Conservation (phyloP, 2,329 filamentous ascomycete genomes). For the Aureobasidium pullulans region DNA sequence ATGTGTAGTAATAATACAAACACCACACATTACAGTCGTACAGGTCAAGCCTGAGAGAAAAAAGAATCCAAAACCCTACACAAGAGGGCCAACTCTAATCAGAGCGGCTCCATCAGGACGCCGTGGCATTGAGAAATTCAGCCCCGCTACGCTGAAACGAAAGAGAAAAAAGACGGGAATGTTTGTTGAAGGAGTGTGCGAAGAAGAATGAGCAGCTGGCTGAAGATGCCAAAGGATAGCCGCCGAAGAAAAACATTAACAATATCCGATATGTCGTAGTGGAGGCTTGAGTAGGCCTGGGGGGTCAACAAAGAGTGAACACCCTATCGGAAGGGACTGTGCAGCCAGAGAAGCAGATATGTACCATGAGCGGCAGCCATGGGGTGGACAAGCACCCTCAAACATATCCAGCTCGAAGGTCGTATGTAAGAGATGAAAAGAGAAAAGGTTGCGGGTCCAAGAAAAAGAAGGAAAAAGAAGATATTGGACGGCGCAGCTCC, state of each 20-base stretch:
- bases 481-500: background rate
- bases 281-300: background rate
- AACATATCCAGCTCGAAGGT: slow-evolving; percentile 7
- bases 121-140: slow-evolving; percentile 6
- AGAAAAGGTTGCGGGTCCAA: background rate
- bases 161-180: slow-evolving; percentile 1
- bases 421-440: background rate
- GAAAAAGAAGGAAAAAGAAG: slow-evolving; percentile 3
- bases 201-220: background rate
- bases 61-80: slow-evolving; percentile 1
- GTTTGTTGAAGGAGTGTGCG: slow-evolving; percentile 2
- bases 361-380: slow-evolving; percentile 13
- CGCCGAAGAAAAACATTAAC: slow-evolving; percentile 12
- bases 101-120: background rate
- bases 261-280: slow-evolving; percentile 6
- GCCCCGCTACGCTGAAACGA: slow-evolving; percentile 11
- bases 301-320: background rate
- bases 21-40: slow-evolving; percentile 12
- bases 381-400: slow-evolving; percentile 3
- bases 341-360: background rate
- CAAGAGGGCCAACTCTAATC: background rate
- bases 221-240: background rate
- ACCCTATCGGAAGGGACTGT: background rate
- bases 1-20: slow-evolving; percentile 15
- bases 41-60: background rate